phyloP scores from a whole-genome alignment of 306 rosid genomes.

The Inga leiocalycina region DNA sequence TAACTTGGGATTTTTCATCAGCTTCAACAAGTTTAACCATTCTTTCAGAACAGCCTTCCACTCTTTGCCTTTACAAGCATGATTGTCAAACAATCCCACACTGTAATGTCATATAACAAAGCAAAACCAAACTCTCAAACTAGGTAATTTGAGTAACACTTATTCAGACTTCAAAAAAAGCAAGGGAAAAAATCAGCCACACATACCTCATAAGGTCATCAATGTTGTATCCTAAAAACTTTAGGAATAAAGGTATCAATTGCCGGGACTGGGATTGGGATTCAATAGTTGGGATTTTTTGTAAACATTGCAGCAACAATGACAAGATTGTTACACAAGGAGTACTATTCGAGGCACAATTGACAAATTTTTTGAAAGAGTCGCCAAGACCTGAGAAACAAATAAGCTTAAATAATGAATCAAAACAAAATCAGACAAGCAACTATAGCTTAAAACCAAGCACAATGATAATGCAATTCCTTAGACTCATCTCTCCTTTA shows the following conservation, averaged over 20 bases:
- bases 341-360: slow-evolving; percentile 60
- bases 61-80: slow-evolving; percentile 82
- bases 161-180: slow-evolving; percentile 20
- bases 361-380: slow-evolving; percentile 51
- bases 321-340: slow-evolving; percentile 61
- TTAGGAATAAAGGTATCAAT: slow-evolving; percentile 68
- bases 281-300: slow-evolving; percentile 56
- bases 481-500: not conserved
- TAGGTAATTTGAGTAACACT: slow-evolving; percentile 17
- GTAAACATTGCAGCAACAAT: slow-evolving; percentile 76
- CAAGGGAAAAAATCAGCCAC: slow-evolving; percentile 28
- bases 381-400: slow-evolving; percentile 65
- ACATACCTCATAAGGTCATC: slow-evolving; percentile 58
- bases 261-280: slow-evolving; percentile 43
- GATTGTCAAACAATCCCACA: slow-evolving; percentile 71
- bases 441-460: slow-evolving; percentile 1
- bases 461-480: not conserved
- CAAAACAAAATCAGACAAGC: slow-evolving; percentile 1
- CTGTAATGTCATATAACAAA: slow-evolving; percentile 52
- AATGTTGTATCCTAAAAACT: slow-evolving; percentile 73
- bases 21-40: slow-evolving; percentile 88
- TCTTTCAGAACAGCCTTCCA: slow-evolving; percentile 86
- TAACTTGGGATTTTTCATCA: slow-evolving; percentile 73
- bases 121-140: slow-evolving; percentile 31
- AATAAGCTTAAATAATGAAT: slow-evolving; percentile 37